These are phyloP conservation scores for Echium plantagineum DNA, from an alignment of 257 asterid species.

Conservation along the genomic window DNA sequence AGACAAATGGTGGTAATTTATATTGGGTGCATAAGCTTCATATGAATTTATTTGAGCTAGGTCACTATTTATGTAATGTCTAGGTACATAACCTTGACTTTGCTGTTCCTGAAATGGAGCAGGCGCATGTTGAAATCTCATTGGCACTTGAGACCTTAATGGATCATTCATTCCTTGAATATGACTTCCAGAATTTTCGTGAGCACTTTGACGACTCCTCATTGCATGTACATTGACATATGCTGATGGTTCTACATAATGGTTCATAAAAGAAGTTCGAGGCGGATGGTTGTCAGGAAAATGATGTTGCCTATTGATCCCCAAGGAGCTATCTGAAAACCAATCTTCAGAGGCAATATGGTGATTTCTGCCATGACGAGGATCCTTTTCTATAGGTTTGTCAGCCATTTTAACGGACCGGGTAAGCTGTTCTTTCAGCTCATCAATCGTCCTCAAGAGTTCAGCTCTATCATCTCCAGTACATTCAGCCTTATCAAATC, in stretches of 20 bases:
- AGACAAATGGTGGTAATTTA: constrained; percentile 48
- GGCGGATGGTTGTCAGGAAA: constrained; percentile 18
- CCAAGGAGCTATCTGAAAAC: constrained; percentile 27
- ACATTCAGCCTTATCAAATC: constrained; percentile 21
- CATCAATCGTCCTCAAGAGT: constrained; percentile 59
- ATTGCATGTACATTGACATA: constrained; percentile 31
- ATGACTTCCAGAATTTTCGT: constrained; percentile 19
- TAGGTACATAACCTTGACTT: constrained; percentile 25
- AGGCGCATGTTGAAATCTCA: constrained; percentile 28
- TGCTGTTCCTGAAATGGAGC: constrained; percentile 23
- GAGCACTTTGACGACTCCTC: constrained; percentile 27
- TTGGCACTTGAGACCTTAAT: constrained; percentile 28
- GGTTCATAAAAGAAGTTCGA: constrained; percentile 29
- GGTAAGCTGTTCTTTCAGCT: constrained; percentile 41
- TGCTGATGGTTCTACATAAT: constrained; percentile 27
- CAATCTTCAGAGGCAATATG: constrained; percentile 23
- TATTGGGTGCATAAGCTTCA: constrained; percentile 29
- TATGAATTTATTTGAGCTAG: constrained; percentile 23
- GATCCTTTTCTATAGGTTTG: constrained; percentile 41
- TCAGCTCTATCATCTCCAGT: constrained; percentile 44
- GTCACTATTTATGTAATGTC: constrained; percentile 32
- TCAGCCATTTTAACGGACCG: constrained; percentile 39
- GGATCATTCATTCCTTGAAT: constrained; percentile 33
- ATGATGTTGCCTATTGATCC: constrained; percentile 21
- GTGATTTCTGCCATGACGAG: constrained; percentile 34